Conservation (phyloP, 495 filamentous ascomycete genomes). For the Astrothelium subdiscretum region DNA sequence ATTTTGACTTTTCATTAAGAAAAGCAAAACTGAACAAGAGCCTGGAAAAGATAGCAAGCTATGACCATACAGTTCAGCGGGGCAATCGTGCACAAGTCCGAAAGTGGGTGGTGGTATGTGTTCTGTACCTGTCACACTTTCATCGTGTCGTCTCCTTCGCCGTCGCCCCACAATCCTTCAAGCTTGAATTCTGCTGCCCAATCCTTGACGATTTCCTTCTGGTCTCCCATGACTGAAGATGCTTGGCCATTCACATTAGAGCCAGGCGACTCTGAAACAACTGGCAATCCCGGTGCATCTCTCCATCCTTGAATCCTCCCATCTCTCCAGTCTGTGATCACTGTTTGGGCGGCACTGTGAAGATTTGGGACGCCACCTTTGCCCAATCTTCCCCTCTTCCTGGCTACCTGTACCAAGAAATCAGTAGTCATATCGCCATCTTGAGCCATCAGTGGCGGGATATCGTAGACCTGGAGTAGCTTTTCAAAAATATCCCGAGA, state of each 20-base stretch:
- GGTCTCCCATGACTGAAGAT: constrained; percentile 37
- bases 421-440: constrained; percentile 72
- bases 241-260: constrained; percentile 18
- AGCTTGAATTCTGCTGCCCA: constrained; percentile 96
- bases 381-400: constrained; percentile 81
- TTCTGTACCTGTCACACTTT: constrained; percentile 17
- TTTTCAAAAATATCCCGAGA: constrained; percentile 61
- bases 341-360: constrained; percentile 74
- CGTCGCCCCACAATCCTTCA: constrained; percentile 81
- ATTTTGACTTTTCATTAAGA: too few relatives aligned
- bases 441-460: constrained; percentile 60
- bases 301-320: constrained; percentile 91
- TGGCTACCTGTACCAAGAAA: constrained; percentile 86
- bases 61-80: too few relatives aligned
- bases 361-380: constrained; percentile 87
- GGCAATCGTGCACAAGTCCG: too few relatives aligned
- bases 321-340: constrained; percentile 92
- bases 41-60: too few relatives aligned
- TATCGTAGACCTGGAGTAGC: constrained; percentile 67
- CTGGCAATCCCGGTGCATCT: constrained; percentile 53
- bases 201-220: constrained; percentile 77
- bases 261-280: constrained; percentile 31
- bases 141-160: constrained; percentile 32
- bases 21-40: too few relatives aligned
- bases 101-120: too few relatives aligned